Evolutionary conservation across 306 rosid genomes (phyloP).

Genomic region (Luffa aegyptiaca): DNA sequence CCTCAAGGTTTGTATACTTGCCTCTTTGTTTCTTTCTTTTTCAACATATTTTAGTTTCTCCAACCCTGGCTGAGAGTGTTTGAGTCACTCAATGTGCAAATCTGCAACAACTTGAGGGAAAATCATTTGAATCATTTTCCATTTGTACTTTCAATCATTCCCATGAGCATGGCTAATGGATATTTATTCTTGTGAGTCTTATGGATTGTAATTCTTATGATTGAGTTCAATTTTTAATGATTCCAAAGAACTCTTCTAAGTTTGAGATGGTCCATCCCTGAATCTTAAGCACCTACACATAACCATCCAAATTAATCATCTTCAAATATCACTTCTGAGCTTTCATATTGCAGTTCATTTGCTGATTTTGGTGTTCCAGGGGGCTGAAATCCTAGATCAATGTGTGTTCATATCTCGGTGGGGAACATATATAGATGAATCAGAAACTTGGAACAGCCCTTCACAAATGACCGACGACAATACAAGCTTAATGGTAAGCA

Average conservation of each 20-base stretch:
- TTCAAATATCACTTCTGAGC: slow-evolving; percentile 11
- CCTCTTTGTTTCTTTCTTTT: background rate
- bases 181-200: background rate
- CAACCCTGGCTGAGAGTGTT: background rate
- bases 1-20: too few relatives aligned
- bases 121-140: background rate
- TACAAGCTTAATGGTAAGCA: slow-evolving; percentile 36
- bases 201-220: background rate
- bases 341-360: background rate
- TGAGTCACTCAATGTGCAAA: background rate
- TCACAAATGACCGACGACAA: slow-evolving; percentile 26
- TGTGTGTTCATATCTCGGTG: slow-evolving; percentile 53
- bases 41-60: background rate
- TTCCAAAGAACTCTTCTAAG: background rate
- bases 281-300: background rate
- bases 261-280: background rate
- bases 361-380: slow-evolving; percentile 35
- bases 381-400: slow-evolving; percentile 65
- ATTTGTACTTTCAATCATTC: background rate
- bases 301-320: background rate
- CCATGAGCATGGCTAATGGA: background rate
- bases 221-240: background rate
- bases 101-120: background rate
- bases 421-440: slow-evolving; percentile 41
- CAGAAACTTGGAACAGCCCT: slow-evolving; percentile 31